phyloP scores from a whole-genome alignment of 2,329 filamentous ascomycete species.

The Hymenoscyphus albidus region DNA sequence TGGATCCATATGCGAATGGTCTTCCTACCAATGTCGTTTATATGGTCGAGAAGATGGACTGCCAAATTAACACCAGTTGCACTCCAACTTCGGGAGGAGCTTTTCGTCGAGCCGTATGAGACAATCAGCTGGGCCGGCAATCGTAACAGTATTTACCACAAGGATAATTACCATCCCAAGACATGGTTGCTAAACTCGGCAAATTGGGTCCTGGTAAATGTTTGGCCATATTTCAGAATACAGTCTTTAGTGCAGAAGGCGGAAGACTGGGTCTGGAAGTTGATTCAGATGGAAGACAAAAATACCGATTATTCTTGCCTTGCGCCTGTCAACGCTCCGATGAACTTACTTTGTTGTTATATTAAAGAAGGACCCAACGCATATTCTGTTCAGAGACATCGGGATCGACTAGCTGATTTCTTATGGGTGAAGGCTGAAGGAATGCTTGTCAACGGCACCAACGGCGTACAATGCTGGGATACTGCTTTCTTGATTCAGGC shows the following conservation, averaged over 20 bases:
- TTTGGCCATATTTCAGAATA: conserved; percentile 75
- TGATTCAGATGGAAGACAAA: conserved; percentile 86
- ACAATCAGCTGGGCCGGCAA: conserved; percentile 73
- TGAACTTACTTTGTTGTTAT: conserved; percentile 87
- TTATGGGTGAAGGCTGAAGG: conserved; percentile 91
- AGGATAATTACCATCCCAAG: conserved; percentile 93
- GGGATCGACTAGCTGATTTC: conserved; percentile 79
- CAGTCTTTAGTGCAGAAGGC: conserved; percentile 63
- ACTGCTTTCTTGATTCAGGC: conserved; percentile 87
- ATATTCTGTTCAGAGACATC: conserved; percentile 67
- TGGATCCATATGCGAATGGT: conserved; percentile 98
- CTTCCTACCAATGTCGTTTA: conserved; percentile 86
- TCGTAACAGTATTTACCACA: conserved; percentile 74
- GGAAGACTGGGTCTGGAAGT: conserved; percentile 75
- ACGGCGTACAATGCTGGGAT: conserved; percentile 98
- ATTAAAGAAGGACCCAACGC: conserved; percentile 77
- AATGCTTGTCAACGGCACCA: conserved; percentile 93
- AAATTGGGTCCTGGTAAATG: conserved; percentile 73
- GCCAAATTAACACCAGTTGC: conserved; percentile 73
- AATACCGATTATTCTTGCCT: conserved; percentile 87
- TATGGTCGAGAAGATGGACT: conserved; percentile 80
- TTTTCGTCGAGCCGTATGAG: conserved; percentile 76
- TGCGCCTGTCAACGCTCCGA: conserved; percentile 82
- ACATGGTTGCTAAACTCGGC: conserved; percentile 72
- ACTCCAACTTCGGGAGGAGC: conserved; percentile 68